A percentile compares a stretch with the other conserved stretches of the same genome.
Conservation (phyloP, 2,329 filamentous ascomycete genomes). For the Epichloe sylvatica region DNA sequence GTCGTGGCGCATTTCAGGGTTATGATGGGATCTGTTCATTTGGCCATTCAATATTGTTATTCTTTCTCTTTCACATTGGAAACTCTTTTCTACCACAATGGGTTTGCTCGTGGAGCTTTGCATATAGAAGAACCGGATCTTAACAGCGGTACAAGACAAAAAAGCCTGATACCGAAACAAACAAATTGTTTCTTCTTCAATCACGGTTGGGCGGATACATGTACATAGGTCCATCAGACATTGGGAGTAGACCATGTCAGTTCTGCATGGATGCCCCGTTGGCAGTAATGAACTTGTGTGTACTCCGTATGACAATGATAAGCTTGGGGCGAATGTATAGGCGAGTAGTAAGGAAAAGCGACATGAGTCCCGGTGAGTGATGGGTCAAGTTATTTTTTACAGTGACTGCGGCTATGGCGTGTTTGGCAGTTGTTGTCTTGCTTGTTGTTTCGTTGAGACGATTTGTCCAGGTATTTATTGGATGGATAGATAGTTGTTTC, state of each 20-base stretch:
- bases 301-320: neutral
- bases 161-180: constrained; percentile 15
- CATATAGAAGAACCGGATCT: constrained; percentile 22
- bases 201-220: constrained; percentile 11
- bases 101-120: constrained; percentile 16
- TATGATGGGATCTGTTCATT: constrained; percentile 2
- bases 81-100: constrained; percentile 10
- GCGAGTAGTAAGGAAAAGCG: too few relatives aligned
- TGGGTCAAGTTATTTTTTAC: too few relatives aligned
- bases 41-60: constrained; percentile 10
- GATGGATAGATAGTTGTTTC: too few relatives aligned
- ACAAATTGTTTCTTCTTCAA: constrained; percentile 3
- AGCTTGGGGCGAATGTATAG: neutral
- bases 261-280: constrained; percentile 8
- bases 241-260: constrained; percentile 9
- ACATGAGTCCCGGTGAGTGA: too few relatives aligned
- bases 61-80: constrained; percentile 13
- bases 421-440: too few relatives aligned
- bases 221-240: constrained; percentile 18
- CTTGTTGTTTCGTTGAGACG: too few relatives aligned
- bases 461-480: too few relatives aligned
- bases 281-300: neutral
- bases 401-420: too few relatives aligned
- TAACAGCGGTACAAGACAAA: constrained; percentile 9
- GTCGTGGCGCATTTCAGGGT: constrained; percentile 4